A percentile compares a stretch with the other conserved stretches of the same genome.
Evolutionary conservation across 164 flowering plant genomes (phyloP).

Genomic region (Vitis labrusca): DNA sequence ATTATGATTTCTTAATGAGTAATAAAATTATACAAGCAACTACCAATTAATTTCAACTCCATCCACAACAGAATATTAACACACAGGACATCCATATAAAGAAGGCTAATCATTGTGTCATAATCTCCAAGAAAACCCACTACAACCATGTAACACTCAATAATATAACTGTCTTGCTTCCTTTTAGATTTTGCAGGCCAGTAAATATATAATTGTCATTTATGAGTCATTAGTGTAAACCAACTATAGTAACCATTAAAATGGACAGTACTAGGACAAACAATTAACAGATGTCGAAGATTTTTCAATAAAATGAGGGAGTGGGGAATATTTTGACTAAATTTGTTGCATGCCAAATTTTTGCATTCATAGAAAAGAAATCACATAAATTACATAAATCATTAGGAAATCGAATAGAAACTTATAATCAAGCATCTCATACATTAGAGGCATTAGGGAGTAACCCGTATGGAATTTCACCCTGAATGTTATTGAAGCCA

Average conservation of each 20-base stretch:
- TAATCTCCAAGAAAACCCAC: no score
- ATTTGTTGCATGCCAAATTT: constrained; percentile 65
- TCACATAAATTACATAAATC: background rate
- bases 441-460: constrained; percentile 69
- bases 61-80: background rate
- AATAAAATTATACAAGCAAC: no score
- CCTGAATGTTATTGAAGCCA: constrained; percentile 60
- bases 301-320: constrained; percentile 43
- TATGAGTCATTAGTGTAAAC: background rate
- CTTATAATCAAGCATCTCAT: constrained; percentile 36
- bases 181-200: constrained; percentile 49
- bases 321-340: constrained; percentile 54
- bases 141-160: no score
- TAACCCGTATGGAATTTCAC: constrained; percentile 58
- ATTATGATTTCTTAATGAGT: no score
- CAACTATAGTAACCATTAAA: background rate
- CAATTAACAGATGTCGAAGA: constrained; percentile 67
- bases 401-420: background rate
- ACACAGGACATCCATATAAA: background rate
- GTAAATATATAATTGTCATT: constrained; percentile 41
- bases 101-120: background rate
- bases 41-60: no score
- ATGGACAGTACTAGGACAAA: constrained; percentile 3
- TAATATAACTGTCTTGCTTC: no score
- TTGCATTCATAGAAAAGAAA: constrained; percentile 32